Evolutionary conservation across 2,329 filamentous ascomycete genomes (phyloP).

Genomic region (Ophiocordyceps camponoti-leonardi): DNA sequence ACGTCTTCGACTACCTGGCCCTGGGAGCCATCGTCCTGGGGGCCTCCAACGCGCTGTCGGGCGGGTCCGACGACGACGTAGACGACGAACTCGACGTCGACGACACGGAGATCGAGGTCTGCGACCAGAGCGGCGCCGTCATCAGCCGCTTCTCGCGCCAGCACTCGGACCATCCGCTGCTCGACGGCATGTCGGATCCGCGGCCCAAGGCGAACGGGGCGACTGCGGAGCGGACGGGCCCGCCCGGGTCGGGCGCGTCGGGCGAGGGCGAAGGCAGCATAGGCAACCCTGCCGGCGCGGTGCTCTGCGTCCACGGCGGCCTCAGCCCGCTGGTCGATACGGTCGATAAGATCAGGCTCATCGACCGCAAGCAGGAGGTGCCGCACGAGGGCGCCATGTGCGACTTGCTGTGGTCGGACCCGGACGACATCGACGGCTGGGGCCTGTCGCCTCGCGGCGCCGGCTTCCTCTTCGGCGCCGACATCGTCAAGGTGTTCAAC

Average conservation of each 20-base stretch:
- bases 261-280: constrained; percentile 46
- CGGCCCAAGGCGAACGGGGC: constrained; percentile 1
- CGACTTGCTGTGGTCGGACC: constrained; percentile 94
- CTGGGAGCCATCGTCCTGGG: constrained; percentile 89
- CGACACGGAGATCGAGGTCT: constrained; percentile 79
- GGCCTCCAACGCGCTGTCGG: constrained; percentile 47
- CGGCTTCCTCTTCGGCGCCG: constrained; percentile 89
- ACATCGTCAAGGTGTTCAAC: constrained; percentile 97
- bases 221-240: constrained; percentile 32
- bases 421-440: constrained; percentile 91
- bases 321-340: constrained; percentile 93
- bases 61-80: constrained; percentile 24
- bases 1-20: constrained; percentile 96
- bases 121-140: constrained; percentile 67
- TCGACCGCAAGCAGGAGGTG: constrained; percentile 95
- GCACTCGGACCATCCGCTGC: constrained; percentile 5
- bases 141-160: constrained; percentile 53
- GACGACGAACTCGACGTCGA: constrained; percentile 32
- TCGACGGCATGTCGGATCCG: constrained; percentile 6
- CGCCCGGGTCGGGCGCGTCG: constrained; percentile 66
- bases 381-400: constrained; percentile 98
- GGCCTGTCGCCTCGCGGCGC: constrained; percentile 89
- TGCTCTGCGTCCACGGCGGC: constrained; percentile 95
- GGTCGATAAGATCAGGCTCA: constrained; percentile 82
- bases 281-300: constrained; percentile 78